A percentile compares a stretch with the other conserved stretches of the same genome.
Evolutionary conservation across 2,329 filamentous ascomycete genomes (phyloP).

Genomic region (Penicillium sp.): DNA sequence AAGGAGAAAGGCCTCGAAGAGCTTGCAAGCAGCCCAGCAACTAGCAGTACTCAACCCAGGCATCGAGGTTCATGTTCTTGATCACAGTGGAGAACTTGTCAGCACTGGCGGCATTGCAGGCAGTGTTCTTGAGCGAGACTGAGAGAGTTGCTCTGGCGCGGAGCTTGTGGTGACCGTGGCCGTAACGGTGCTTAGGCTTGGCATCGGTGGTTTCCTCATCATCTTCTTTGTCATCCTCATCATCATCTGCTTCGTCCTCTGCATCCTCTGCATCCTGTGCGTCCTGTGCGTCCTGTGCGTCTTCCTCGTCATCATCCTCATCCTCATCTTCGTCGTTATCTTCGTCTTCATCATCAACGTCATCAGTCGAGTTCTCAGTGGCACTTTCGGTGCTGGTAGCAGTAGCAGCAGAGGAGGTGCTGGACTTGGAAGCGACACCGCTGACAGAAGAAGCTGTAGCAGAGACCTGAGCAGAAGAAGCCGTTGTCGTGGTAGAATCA

Average conservation of each 20-base stretch:
- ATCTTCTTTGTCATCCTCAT: background rate
- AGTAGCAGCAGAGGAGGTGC: background rate
- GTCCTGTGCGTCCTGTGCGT: too few relatives aligned
- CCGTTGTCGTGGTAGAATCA: background rate
- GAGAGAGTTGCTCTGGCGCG: background rate
- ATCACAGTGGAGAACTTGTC: conserved; percentile 63
- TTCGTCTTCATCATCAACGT: conserved; percentile 41
- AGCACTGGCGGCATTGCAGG: conserved; percentile 52
- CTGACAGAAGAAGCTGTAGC: background rate
- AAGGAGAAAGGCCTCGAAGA: too few relatives aligned
- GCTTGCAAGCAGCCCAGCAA: background rate
- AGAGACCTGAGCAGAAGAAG: background rate
- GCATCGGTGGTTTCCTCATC: background rate
- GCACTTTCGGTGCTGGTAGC: background rate
- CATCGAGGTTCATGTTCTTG: conserved; percentile 65
- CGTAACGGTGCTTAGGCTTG: background rate
- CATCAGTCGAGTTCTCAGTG: conserved; percentile 27
- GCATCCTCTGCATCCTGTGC: background rate
- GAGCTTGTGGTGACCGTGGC: conserved; percentile 2
- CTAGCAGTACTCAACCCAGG: conserved; percentile 62
- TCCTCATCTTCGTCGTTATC: background rate
- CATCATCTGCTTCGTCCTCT: background rate
- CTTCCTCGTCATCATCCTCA: background rate
- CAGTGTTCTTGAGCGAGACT: conserved; percentile 34
- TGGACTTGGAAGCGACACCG: background rate